Base-by-base conservation (phyloP, 129 eudicot species). In the Mikania micrantha region DNA sequence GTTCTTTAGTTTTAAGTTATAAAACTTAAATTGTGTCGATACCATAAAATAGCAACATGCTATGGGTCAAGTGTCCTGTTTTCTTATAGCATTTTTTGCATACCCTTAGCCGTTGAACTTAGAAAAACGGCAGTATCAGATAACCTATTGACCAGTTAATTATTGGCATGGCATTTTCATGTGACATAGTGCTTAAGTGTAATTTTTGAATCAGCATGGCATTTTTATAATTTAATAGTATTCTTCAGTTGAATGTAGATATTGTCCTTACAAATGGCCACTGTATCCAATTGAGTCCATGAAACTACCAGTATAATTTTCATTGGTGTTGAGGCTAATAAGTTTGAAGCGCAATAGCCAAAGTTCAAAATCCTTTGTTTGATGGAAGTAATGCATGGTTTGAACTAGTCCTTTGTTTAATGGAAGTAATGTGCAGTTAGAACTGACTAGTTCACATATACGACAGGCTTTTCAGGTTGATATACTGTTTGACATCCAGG, bases 401-500 rank as follows among this genome's bases (percentile, higher is more conserved):
- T n/a, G n/a, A n/a, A n/a, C n/a, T n/a, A n/a, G n/a, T n/a, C n/a
- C n/a, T n/a, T n/a, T n/a, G n/a, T n/a, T n/a, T n/a, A n/a, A n/a
- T n/a, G n/a, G n/a, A n/a, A n/a, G n/a, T n/a, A n/a, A n/a, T n/a
- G n/a, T n/a, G n/a, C n/a, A n/a, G n/a, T n/a, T n/a, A n/a, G n/a
- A 52, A 53, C 52, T 69, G 25, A 52, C 16, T 24, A 42, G 44
- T 42, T 66, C 58, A 8, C 9, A 44, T 65, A 45, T 22, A 17
- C n/a, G 17, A 31, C 34, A 41, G 38, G 38, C 56, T 41, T 13
- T 40, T 29, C 20, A 44, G 52, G 64, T 47, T 9, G 44, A 66
- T 22, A 45, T 28, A 41, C 20, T 71, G 50, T 42, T 69, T 12
- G 38, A 57, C 66, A 70, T 70, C 66, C 5, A 70, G 13, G 1